Conservation (phyloP, 2,329 filamentous ascomycete species). For the Karstenula rhodostoma region DNA sequence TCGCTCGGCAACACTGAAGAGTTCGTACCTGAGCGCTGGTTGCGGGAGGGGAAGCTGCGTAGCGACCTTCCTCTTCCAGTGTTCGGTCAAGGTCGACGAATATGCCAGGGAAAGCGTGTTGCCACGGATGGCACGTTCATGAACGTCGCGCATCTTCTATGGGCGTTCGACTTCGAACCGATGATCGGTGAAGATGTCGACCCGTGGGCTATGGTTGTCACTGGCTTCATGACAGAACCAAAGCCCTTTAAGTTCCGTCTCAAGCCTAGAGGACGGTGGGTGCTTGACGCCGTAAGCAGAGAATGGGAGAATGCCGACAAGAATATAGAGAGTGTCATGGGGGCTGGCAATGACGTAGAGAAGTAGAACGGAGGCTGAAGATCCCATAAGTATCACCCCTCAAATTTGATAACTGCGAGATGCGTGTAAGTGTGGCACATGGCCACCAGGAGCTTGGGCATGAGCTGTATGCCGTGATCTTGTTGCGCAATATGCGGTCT, state of each 20-base stretch:
- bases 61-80: constrained; percentile 3
- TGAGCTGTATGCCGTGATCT: no score
- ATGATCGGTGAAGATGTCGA: background rate
- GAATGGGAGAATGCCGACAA: constrained; percentile 3
- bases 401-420: no score
- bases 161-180: background rate
- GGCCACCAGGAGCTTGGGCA: no score
- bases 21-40: constrained; percentile 4
- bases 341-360: constrained; percentile 1
- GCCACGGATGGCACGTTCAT: background rate
- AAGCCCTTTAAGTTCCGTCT: constrained; percentile 4
- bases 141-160: constrained; percentile 6
- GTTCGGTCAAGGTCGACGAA: constrained; percentile 8
- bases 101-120: constrained; percentile 7
- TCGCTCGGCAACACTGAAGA: background rate
- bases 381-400: no score
- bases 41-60: background rate
- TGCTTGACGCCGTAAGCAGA: background rate
- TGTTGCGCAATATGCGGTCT: no score
- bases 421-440: no score
- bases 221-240: constrained; percentile 5
- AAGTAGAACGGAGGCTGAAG: no score
- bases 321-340: background rate
- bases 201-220: constrained; percentile 9
- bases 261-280: constrained; percentile 1